These are phyloP conservation scores for Phaseolus coccineus DNA, from an alignment of 331 rosid genomes.

Conservation along the genomic window DNA sequence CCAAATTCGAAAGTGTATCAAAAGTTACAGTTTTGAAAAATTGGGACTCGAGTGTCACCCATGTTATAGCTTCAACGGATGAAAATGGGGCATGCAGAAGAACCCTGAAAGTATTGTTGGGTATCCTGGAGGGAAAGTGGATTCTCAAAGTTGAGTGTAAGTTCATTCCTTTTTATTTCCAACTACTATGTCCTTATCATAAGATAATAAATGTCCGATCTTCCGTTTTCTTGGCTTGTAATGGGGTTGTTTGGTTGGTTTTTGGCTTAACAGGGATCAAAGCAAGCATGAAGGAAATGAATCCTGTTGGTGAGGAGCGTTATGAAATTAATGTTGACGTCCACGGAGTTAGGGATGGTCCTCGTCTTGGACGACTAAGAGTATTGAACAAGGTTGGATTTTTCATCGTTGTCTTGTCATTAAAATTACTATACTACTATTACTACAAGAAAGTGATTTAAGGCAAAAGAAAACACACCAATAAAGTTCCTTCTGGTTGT, in stretches of 20 bases:
- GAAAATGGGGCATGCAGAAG: conserved; percentile 89
- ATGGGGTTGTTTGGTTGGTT: conserved; percentile 2
- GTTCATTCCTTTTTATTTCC: conserved; percentile 38
- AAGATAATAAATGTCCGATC: conserved; percentile 9
- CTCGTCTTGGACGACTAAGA: conserved; percentile 86
- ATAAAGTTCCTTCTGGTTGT: not conserved
- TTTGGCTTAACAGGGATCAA: conserved; percentile 69
- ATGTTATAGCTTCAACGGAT: conserved; percentile 84
- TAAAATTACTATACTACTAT: not conserved
- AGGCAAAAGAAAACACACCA: not conserved
- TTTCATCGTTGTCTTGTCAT: not conserved
- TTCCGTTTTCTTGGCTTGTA: conserved; percentile 4
- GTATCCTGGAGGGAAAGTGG: conserved; percentile 95
- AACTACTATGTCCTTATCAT: not conserved
- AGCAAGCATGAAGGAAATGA: conserved; percentile 70
- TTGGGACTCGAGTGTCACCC: conserved; percentile 89
- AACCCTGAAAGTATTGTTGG: conserved; percentile 90
- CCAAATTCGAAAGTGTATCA: conserved; percentile 69
- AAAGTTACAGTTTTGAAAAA: conserved; percentile 70
- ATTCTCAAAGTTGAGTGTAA: conserved; percentile 76
- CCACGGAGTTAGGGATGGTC: conserved; percentile 85
- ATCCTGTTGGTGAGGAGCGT: conserved; percentile 70
- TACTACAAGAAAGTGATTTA: not conserved
- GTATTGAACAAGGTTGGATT: conserved; percentile 70
- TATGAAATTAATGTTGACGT: conserved; percentile 77